Base-by-base conservation (phyloP, 208 protist genomes). In the Crithidia brevicula region DNA sequence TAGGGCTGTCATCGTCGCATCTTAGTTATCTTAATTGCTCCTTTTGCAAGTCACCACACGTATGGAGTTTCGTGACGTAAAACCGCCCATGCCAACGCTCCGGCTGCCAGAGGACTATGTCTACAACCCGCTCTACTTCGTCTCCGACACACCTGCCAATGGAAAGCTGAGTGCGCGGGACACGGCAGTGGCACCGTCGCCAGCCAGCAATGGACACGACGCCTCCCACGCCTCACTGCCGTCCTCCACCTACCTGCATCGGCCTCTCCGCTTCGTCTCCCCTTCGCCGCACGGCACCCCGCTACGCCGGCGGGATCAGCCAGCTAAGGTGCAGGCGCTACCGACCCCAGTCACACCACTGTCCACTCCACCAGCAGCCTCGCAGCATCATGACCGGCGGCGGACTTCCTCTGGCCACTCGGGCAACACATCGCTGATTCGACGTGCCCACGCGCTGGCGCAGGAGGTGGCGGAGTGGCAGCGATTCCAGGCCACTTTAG, bases 61-160 rank as follows among this genome's bases (percentile, higher is more conserved):
- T 22, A 73, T 73, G 67, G 49, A 28, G 49, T 51, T 58, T 50
- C 43, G 38, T 7, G 27, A 22, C n/a, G 33, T 16, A 1, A 67
- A 45, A 33, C 50, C 23, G 34, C 58, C 59, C 6, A 62, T 67
- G 68, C 59, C 60, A 0, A 51, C 34, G 13, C 68, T 74, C 59
- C 58, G 42, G 52, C 68, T 74, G 16, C 68, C 58, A 15, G 50
- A 31, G n/a, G 60, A 74, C 52, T 66, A 66, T n/a, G 3, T 52
- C 7, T 66, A 60, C 67, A 73, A 66, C 28, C 67, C 67, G 8
- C 58, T 73, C 23, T 73, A 52, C 38, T 66, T 73, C 22, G 20
- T 23, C 8, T 0, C 60, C 4, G 31, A 59, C 1, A 28, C 25
- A 5, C 40, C 22, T 16, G 7, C 67, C 13, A 33, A 6, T 0